phyloP scores from a whole-genome alignment of 805 yeast genomes.

The Phaffomyces antillensis region DNA sequence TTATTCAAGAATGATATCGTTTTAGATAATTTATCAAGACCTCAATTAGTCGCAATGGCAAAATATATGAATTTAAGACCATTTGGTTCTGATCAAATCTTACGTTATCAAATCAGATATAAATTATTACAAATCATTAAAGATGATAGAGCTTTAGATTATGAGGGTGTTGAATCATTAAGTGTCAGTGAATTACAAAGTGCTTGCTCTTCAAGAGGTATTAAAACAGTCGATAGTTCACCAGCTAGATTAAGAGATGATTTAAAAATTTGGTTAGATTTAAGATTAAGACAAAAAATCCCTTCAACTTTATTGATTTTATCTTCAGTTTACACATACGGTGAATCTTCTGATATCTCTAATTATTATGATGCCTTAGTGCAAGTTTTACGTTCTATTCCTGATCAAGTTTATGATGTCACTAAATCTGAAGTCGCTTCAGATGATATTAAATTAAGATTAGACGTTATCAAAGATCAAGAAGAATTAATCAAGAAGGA shows the following conservation, averaged over 20 bases:
- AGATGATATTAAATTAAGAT: slow-evolving; percentile 51
- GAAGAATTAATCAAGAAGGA: slow-evolving; percentile 82
- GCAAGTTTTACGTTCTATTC: slow-evolving; percentile 82
- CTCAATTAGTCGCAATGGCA: slow-evolving; percentile 88
- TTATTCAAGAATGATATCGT: slow-evolving; percentile 90
- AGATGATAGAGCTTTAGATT: slow-evolving; percentile 87
- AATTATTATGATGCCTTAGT: slow-evolving; percentile 78
- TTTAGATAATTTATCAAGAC: slow-evolving; percentile 84
- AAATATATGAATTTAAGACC: slow-evolving; percentile 87
- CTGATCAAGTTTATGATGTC: slow-evolving; percentile 92
- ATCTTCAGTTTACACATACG: slow-evolving; percentile 85
- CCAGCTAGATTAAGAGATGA: slow-evolving; percentile 81
- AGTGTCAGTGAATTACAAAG: slow-evolving; percentile 72
- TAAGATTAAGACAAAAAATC: slow-evolving; percentile 81
- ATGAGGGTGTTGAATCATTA: slow-evolving; percentile 86
- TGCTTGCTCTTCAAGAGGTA: slow-evolving; percentile 94
- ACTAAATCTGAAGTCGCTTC: slow-evolving; percentile 83
- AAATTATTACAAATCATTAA: slow-evolving; percentile 83
- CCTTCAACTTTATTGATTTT: slow-evolving; percentile 86
- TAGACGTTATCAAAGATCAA: slow-evolving; percentile 72
- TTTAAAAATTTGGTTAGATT: slow-evolving; percentile 79
- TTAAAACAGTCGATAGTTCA: slow-evolving; percentile 68
- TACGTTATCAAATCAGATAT: slow-evolving; percentile 91
- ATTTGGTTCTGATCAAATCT: slow-evolving; percentile 85
- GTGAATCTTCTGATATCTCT: slow-evolving; percentile 44